phyloP scores from a whole-genome alignment of 2,329 filamentous ascomycete genomes.

The Arthrinium puccinioides region DNA sequence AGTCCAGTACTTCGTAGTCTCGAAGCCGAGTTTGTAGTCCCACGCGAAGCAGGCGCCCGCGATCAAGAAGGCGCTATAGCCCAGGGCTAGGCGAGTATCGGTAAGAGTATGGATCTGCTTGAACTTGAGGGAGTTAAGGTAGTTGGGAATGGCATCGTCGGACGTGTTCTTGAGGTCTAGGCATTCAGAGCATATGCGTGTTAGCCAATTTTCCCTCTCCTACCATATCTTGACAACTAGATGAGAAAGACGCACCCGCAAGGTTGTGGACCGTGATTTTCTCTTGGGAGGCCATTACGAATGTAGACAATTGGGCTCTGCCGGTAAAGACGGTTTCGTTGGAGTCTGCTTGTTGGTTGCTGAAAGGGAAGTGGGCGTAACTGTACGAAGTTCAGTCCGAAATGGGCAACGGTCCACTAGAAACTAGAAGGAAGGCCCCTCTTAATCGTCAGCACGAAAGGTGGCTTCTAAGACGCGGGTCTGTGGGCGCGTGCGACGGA shows the following conservation, averaged over 20 bases:
- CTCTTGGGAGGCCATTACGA: slow-evolving; percentile 42
- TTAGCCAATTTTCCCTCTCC: not conserved
- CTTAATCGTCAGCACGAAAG: no score
- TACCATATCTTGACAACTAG: not conserved
- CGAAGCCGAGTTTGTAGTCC: slow-evolving; percentile 89
- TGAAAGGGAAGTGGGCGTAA: no score
- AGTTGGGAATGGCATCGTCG: slow-evolving; percentile 90
- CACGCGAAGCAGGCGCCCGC: slow-evolving; percentile 80
- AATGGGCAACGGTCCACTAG: no score
- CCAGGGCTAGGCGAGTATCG: slow-evolving; percentile 76
- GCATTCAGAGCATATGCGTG: no score
- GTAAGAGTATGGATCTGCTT: slow-evolving; percentile 71
- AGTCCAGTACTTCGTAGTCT: slow-evolving; percentile 75
- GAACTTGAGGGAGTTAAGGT: slow-evolving; percentile 84
- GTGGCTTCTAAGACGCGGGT: no score
- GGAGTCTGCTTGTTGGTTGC: no score
- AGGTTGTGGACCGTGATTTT: slow-evolving; percentile 63
- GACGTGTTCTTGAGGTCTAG: slow-evolving; percentile 93
- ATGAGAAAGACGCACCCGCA: slow-evolving; percentile 39
- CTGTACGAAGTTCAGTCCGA: no score
- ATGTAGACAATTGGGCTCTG: no score
- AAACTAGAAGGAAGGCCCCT: no score
- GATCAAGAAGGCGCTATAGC: slow-evolving; percentile 74
- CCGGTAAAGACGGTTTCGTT: no score
- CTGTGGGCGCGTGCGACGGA: no score